Conservation (phyloP, 2,329 filamentous ascomycete species). For the Fusarium irregulare region DNA sequence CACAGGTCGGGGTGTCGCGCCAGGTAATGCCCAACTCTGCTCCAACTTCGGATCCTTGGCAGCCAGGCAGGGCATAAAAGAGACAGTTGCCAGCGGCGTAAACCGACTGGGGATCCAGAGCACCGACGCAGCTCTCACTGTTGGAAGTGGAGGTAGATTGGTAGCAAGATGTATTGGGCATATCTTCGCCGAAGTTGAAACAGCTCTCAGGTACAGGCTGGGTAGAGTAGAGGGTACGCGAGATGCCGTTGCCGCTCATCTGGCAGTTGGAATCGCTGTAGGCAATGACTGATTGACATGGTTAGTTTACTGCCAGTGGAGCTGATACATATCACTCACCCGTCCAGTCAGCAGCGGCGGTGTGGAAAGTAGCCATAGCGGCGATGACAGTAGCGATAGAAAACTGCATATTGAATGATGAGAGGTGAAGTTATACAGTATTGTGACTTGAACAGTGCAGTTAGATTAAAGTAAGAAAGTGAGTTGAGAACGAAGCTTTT, state of each 20-base stretch:
- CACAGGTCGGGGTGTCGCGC: background rate
- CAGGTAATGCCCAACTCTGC: background rate
- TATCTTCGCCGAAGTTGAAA: background rate
- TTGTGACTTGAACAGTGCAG: background rate
- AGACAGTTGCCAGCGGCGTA: background rate
- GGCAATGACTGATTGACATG: background rate
- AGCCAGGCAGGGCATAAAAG: background rate
- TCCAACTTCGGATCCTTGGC: background rate
- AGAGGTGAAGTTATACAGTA: background rate
- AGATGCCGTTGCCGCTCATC: background rate
- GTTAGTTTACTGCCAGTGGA: background rate
- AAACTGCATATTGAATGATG: background rate
- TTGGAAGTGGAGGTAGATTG: background rate
- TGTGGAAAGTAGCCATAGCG: background rate
- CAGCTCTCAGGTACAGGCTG: background rate
- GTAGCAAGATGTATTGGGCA: background rate
- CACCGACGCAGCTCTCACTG: background rate
- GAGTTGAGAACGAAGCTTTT: background rate
- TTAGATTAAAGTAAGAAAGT: fast-evolving
- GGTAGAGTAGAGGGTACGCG: background rate
- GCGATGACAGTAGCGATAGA: background rate
- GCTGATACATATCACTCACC: background rate
- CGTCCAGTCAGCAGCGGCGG: background rate
- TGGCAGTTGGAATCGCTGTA: background rate
- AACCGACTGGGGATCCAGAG: background rate